These are phyloP conservation scores for Trichoderma brevicompactum DNA, from an alignment of 2,329 filamentous ascomycete species.

Conservation along the genomic window DNA sequence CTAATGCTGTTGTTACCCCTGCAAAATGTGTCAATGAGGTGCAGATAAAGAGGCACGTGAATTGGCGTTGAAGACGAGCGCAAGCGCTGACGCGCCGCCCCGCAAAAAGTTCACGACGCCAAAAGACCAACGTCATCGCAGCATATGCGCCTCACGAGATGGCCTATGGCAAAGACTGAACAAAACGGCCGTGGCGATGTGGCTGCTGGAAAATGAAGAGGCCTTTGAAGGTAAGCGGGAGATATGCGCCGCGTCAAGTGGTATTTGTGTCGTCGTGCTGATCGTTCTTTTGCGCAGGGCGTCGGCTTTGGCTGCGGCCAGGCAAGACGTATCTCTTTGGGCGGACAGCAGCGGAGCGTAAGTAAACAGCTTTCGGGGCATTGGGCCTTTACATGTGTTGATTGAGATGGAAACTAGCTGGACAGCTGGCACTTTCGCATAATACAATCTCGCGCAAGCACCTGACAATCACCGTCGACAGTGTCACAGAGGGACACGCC, in stretches of 20 bases:
- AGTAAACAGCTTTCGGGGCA: slow-evolving; percentile 31
- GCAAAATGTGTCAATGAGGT: no score
- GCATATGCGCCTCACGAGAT: slow-evolving; percentile 9
- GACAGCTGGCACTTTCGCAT: slow-evolving; percentile 71
- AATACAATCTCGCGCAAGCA: slow-evolving; percentile 90
- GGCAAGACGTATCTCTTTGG: slow-evolving; percentile 87
- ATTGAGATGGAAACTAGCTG: slow-evolving; percentile 50
- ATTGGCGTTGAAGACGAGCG: slow-evolving; percentile 29
- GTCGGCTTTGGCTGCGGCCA: slow-evolving; percentile 79
- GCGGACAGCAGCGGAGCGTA: slow-evolving; percentile 71
- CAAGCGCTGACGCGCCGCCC: slow-evolving; percentile 27
- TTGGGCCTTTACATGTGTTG: not conserved
- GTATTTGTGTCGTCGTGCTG: not conserved
- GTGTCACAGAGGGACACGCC: slow-evolving; percentile 68
- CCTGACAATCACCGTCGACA: slow-evolving; percentile 73
- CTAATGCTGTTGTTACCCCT: no score
- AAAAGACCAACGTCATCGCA: slow-evolving; percentile 25
- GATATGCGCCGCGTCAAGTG: not conserved
- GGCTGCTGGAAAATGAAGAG: slow-evolving; percentile 65
- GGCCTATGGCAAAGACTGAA: slow-evolving; percentile 17
- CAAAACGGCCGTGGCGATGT: slow-evolving; percentile 52
- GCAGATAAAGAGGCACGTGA: slow-evolving; percentile 35
- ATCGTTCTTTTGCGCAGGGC: slow-evolving; percentile 38
- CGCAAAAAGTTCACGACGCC: slow-evolving; percentile 28
- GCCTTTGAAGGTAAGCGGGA: slow-evolving; percentile 50